Evolutionary conservation across 2,329 filamentous ascomycete genomes (phyloP).

Genomic region (Alternaria triticina): DNA sequence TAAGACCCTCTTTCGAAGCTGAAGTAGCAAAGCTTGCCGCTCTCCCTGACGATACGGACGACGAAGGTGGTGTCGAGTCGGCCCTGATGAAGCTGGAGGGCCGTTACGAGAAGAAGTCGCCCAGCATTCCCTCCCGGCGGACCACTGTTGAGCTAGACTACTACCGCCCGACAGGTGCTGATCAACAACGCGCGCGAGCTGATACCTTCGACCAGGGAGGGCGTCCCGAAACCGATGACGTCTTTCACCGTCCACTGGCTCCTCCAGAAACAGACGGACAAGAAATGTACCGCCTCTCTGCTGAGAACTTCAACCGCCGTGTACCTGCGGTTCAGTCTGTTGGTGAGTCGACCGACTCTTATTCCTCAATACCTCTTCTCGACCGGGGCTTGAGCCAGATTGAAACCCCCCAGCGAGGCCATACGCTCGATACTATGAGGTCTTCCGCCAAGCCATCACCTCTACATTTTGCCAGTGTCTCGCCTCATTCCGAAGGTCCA

Average conservation of each 20-base stretch:
- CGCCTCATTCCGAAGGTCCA: slow-evolving; percentile 19
- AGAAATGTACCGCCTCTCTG: slow-evolving; percentile 41
- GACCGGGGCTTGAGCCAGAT: slow-evolving; percentile 63
- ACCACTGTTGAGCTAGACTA: slow-evolving; percentile 27
- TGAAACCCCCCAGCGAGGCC: slow-evolving; percentile 19
- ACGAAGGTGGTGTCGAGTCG: slow-evolving; percentile 86
- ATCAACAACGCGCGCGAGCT: slow-evolving; percentile 21
- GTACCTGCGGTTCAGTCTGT: slow-evolving; percentile 50
- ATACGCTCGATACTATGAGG: slow-evolving; percentile 54
- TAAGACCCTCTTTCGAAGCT: slow-evolving; percentile 79
- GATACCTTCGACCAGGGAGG: slow-evolving; percentile 26
- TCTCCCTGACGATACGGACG: slow-evolving; percentile 81
- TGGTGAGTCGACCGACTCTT: slow-evolving; percentile 71
- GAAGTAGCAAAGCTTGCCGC: slow-evolving; percentile 87
- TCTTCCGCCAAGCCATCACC: slow-evolving; percentile 52
- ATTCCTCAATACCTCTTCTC: slow-evolving; percentile 77
- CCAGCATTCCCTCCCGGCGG: slow-evolving; percentile 29
- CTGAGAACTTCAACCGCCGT: slow-evolving; percentile 37
- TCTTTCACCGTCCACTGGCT: slow-evolving; percentile 31
- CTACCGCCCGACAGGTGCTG: slow-evolving; percentile 30
- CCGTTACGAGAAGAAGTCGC: slow-evolving; percentile 67
- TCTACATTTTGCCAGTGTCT: slow-evolving; percentile 29
- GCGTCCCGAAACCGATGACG: slow-evolving; percentile 30
- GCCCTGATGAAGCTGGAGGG: slow-evolving; percentile 91
- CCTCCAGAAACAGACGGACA: slow-evolving; percentile 32